Percentiles rank a stretch among this genome's conserved stretches.
Evolutionary conservation across 352 stramenopile genomes (phyloP).

Genomic region (Phytophthora agathidicida): DNA sequence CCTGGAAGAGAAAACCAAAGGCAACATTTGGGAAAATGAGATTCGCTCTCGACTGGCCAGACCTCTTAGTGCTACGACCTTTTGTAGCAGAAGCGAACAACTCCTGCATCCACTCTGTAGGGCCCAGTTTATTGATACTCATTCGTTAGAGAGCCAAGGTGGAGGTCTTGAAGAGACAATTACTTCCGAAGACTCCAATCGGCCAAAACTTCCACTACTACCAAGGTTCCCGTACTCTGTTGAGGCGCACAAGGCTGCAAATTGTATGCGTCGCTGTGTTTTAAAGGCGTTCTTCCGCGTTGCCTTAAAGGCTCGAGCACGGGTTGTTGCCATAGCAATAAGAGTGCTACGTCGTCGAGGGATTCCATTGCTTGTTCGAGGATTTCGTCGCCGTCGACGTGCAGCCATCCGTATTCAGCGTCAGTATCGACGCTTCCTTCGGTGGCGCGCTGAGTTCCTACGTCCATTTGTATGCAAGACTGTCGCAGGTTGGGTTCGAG

Average conservation of each 20-base stretch:
- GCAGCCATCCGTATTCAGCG: constrained; percentile 44
- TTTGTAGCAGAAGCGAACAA: constrained; percentile 49
- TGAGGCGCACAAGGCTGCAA: constrained; percentile 36
- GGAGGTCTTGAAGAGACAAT: neutral
- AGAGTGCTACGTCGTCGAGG: constrained; percentile 38
- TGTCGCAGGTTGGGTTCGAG: constrained; percentile 16
- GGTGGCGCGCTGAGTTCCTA: constrained; percentile 26
- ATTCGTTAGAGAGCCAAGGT: neutral
- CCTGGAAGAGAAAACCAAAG: constrained; percentile 48
- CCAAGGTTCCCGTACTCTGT: constrained; percentile 45
- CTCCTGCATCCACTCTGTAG: constrained; percentile 41
- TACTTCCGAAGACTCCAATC: neutral
- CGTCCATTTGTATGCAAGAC: constrained; percentile 17
- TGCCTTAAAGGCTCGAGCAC: constrained; percentile 22
- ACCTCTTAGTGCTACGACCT: constrained; percentile 54
- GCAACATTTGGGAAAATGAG: constrained; percentile 60
- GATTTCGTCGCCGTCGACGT: constrained; percentile 30
- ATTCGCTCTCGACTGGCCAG: constrained; percentile 53
- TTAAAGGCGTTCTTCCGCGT: constrained; percentile 31
- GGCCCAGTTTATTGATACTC: constrained; percentile 22
- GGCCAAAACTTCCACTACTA: neutral
- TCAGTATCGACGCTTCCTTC: constrained; percentile 20
- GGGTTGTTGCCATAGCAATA: constrained; percentile 36
- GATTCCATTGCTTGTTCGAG: constrained; percentile 28
- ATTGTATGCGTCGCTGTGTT: constrained; percentile 32